These are phyloP conservation scores for Symmetrospora coprosmae DNA, from an alignment of 768 basidiomycete genomes.

Conservation along the genomic window DNA sequence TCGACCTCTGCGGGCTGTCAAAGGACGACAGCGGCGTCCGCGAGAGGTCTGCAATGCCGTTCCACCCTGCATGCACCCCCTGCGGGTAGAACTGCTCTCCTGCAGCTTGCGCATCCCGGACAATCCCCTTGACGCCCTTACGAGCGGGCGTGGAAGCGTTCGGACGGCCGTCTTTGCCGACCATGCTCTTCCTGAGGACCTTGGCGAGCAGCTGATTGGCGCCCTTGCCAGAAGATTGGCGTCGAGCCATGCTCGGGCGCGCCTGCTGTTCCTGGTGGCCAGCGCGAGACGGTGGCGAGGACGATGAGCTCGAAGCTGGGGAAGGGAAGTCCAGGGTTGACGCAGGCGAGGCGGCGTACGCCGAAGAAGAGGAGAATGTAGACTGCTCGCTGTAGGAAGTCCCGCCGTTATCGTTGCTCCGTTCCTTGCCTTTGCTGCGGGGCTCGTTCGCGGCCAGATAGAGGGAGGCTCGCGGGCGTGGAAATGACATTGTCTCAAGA, in stretches of 20 bases:
- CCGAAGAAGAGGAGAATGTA: no score
- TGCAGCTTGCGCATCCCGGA: neutral
- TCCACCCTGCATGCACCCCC: constrained; percentile 49
- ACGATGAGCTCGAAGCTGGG: no score
- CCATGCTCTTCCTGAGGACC: constrained; percentile 36
- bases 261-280: neutral
- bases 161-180: constrained; percentile 14
- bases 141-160: constrained; percentile 39
- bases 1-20: constrained; percentile 37
- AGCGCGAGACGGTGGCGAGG: no score
- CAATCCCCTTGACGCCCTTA: neutral
- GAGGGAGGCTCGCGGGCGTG: neutral
- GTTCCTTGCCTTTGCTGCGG: constrained; percentile 1
- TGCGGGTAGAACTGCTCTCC: constrained; percentile 47
- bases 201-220: constrained; percentile 33
- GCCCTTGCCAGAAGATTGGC: constrained; percentile 13
- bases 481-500: constrained; percentile 26
- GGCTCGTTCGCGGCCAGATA: no score
- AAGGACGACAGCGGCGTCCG: constrained; percentile 39
- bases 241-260: neutral
- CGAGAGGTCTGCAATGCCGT: constrained; percentile 58
- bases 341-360: constrained; percentile 1
- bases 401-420: neutral
- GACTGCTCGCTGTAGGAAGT: neutral
- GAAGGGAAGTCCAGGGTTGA: neutral